phyloP scores from a whole-genome alignment of 345 rosid genomes.

The Abelmoschus esculentus region DNA sequence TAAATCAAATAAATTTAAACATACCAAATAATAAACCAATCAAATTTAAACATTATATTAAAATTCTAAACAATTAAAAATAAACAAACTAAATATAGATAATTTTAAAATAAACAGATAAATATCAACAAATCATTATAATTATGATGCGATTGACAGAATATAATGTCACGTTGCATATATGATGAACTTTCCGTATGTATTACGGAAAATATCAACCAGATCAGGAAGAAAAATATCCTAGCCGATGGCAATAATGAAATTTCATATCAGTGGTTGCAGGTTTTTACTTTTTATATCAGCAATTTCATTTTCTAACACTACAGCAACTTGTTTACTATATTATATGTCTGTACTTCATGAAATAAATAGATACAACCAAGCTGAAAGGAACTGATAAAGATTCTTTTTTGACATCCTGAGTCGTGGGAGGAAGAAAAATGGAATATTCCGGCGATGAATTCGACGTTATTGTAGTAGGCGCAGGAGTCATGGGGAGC shows the following conservation, averaged over 20 bases:
- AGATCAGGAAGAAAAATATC: no score
- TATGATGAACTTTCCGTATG: not conserved
- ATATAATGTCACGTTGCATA: no score
- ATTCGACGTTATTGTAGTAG: constrained; percentile 61
- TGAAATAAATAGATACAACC: not conserved
- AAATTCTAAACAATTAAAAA: no score
- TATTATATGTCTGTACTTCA: no score
- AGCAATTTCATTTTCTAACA: not conserved
- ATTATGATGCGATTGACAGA: no score
- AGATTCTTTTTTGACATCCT: not conserved
- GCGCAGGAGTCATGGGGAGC: constrained; percentile 89
- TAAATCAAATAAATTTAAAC: no score
- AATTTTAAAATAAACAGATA: no score
- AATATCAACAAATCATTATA: no score
- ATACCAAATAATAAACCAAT: no score
- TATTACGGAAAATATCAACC: not conserved
- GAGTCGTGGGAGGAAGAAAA: not conserved
- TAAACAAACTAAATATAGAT: no score
- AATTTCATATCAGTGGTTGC: not conserved
- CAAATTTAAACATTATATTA: no score
- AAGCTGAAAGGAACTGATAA: not conserved
- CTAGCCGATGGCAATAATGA: not conserved
- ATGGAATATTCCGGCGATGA: constrained; percentile 38
- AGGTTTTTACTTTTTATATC: not conserved
- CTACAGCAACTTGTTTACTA: not conserved